Evolutionary conservation across 2,329 filamentous ascomycete species (phyloP).

Genomic region (Pseudogymnoascus sp.): DNA sequence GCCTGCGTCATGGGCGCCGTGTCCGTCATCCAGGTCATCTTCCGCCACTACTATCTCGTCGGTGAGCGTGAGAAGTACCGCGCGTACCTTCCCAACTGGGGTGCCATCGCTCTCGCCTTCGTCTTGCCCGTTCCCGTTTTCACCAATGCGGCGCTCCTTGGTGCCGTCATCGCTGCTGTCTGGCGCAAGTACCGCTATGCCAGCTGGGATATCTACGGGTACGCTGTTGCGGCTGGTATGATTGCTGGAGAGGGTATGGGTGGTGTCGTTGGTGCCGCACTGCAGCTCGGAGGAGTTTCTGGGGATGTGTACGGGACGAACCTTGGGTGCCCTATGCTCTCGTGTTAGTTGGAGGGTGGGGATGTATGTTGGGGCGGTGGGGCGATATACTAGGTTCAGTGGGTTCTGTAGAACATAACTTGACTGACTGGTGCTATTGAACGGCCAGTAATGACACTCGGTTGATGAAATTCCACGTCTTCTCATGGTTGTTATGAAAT

Average conservation of each 20-base stretch:
- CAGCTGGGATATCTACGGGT: conserved; percentile 50
- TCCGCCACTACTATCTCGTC: conserved; percentile 46
- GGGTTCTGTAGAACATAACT: background rate
- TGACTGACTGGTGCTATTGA: background rate
- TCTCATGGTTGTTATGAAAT: background rate
- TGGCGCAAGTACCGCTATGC: conserved; percentile 47
- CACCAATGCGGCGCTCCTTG: conserved; percentile 50
- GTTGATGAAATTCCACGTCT: background rate
- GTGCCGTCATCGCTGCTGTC: conserved; percentile 40
- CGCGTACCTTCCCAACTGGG: conserved; percentile 53
- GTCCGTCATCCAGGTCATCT: conserved; percentile 41
- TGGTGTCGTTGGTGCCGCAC: conserved; percentile 49
- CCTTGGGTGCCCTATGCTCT: conserved; percentile 25
- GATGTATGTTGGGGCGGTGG: background rate
- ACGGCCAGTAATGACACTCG: background rate
- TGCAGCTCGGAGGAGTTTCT: conserved; percentile 29
- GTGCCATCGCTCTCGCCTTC: conserved; percentile 51
- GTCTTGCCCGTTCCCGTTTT: conserved; percentile 49
- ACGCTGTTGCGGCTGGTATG: conserved; percentile 50
- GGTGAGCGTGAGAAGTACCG: conserved; percentile 46
- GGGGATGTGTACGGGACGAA: conserved; percentile 28
- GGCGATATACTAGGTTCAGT: background rate
- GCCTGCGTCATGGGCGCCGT: conserved; percentile 46
- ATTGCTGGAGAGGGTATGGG: conserved; percentile 58
- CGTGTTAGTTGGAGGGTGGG: background rate